Conservation (phyloP, 75 land plant genomes). For the Ceratopteris richardii region DNA sequence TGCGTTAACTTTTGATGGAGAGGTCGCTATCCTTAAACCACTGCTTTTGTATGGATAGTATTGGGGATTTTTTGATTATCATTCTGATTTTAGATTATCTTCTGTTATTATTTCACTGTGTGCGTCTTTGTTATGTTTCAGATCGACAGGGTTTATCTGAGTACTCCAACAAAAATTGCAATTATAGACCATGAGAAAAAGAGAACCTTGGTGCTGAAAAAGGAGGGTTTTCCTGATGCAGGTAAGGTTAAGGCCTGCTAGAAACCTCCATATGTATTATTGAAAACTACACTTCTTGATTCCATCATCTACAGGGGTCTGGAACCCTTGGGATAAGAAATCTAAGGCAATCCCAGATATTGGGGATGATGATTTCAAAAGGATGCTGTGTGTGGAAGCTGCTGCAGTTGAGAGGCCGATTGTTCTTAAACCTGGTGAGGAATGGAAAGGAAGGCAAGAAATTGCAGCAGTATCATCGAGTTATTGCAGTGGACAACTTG, state of each 20-base stretch:
- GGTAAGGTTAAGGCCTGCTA: conserved; percentile 19
- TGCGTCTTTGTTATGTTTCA: conserved; percentile 3
- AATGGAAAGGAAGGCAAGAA: conserved; percentile 45
- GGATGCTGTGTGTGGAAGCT: conserved; percentile 40
- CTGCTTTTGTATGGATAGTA: too few species aligned
- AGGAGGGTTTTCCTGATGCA: conserved; percentile 85
- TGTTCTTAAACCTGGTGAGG: conserved; percentile 44
- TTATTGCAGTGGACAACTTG: conserved; percentile 37
- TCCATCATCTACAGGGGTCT: too few species aligned
- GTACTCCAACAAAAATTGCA: conserved; percentile 81
- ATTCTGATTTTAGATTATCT: too few species aligned
- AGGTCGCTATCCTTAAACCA: conserved; percentile 22
- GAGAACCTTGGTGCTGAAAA: conserved; percentile 63
- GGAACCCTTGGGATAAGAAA: conserved; percentile 54
- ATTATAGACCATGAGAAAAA: conserved; percentile 78
- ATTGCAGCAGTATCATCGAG: conserved; percentile 36
- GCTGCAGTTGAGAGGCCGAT: conserved; percentile 38
- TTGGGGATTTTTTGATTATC: too few species aligned
- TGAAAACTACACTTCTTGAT: background rate
- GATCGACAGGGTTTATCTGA: conserved; percentile 69
- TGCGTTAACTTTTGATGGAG: conserved; percentile 37
- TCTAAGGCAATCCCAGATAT: conserved; percentile 35
- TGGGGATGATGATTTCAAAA: conserved; percentile 42
- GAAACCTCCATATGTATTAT: too few species aligned
- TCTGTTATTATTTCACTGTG: too few species aligned